Base-by-base conservation (phyloP, 106 monocot genomes). In the Ottelia alismoides region DNA sequence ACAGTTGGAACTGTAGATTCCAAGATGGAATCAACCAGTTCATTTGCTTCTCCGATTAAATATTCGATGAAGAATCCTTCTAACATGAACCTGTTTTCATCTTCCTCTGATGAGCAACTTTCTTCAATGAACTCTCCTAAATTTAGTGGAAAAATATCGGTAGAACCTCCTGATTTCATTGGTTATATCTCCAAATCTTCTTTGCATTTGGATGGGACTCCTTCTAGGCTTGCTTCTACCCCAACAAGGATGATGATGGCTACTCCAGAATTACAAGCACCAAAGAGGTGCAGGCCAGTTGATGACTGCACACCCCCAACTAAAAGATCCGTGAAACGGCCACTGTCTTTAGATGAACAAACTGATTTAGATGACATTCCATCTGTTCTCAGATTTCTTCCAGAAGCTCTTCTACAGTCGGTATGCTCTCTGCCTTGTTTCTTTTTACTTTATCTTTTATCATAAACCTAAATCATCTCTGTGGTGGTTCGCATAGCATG, bases 191-290 rank as follows among this genome's bases (percentile, higher is more conserved):
- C n/a, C n/a, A n/a, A n/a, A n/a, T n/a, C n/a, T n/a, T n/a, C n/a
- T n/a, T n/a, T n/a, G n/a, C n/a, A n/a, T 55, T 20, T 30, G 25
- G 57, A 49, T 7, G 54, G 50, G 45, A 71, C 70, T 22, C 70
- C 70, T 43, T 5, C 31, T 12, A 71, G 57, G 49, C 16, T 49
- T 6, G 3, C 50, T 23, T 54, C 54, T 18, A 57, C 63, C 21
- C 71, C 55, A 22, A 6, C 48, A 31, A 49, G 56, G 28, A 26
- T 58, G 35, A 81, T 85, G 76, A 53, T 76, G 27, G 21, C 48
- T n/a, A 96, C 96, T 29, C 98, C 98, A 22, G 74, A 75, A 26
- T 35, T 90, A 47, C 66, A 63, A 51, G 57, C 72, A 12, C 76
- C 85, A 30, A 78, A 81, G 63, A 76, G 78, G 60, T 32, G 43